phyloP scores from a whole-genome alignment of 208 protist species.

The Phytomonas sp. region DNA sequence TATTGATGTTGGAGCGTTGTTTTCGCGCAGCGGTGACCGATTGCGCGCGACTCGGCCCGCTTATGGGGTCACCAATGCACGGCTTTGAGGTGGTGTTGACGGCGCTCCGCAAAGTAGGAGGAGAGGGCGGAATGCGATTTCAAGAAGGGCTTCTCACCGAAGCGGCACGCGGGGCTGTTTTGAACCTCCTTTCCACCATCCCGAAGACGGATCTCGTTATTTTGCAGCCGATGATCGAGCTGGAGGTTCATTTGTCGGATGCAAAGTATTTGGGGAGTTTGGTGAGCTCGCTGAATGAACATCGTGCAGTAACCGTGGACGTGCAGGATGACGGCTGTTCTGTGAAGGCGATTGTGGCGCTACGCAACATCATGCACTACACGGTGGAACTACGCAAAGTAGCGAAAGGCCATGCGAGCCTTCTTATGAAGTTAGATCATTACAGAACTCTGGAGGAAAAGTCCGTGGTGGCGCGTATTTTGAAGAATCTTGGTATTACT shows the following conservation, averaged over 20 bases:
- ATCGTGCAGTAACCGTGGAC: constrained; percentile 67
- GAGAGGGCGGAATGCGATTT: constrained; percentile 22
- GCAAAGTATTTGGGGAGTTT: constrained; percentile 60
- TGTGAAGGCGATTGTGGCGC: constrained; percentile 60
- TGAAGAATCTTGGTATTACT: constrained; percentile 76
- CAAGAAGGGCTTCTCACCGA: constrained; percentile 33
- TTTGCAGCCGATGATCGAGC: constrained; percentile 84
- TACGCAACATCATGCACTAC: constrained; percentile 80
- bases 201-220: constrained; percentile 30
- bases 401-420: constrained; percentile 83
- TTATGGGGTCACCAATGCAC: constrained; percentile 66
- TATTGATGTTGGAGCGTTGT: constrained; percentile 24
- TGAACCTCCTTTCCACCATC: constrained; percentile 30
- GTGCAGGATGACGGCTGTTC: constrained; percentile 75
- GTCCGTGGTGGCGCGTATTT: constrained; percentile 52
- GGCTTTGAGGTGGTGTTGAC: constrained; percentile 59
- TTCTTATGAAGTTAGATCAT: constrained; percentile 58
- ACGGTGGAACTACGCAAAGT: constrained; percentile 81
- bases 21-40: constrained; percentile 44
- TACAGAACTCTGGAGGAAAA: constrained; percentile 78
- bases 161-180: constrained; percentile 39
- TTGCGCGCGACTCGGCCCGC: constrained; percentile 53
- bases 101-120: constrained; percentile 37
- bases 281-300: constrained; percentile 69
- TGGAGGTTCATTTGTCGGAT: constrained; percentile 82